A percentile compares a stretch with the other conserved stretches of the same genome.
phyloP scores from a whole-genome alignment of 2,329 filamentous ascomycete genomes.

The Diaporthe aspalathi region DNA sequence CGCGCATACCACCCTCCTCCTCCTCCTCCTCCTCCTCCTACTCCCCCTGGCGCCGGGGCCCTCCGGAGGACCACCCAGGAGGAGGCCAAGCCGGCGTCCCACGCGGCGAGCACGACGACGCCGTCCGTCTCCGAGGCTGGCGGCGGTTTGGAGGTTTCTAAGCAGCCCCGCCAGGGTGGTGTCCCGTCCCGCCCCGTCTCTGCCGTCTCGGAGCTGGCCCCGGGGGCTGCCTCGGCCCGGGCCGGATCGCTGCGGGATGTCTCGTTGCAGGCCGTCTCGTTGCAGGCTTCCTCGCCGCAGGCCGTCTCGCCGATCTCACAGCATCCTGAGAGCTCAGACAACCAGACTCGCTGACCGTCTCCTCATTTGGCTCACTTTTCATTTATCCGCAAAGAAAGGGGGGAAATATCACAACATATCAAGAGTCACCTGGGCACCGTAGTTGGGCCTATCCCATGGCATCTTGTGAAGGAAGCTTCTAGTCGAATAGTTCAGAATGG shows the following conservation, averaged over 20 bases:
- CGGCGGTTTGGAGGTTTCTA: background rate
- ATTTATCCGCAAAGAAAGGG: background rate
- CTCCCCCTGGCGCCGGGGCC: no score
- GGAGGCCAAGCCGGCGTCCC: background rate
- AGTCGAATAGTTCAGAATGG: no score
- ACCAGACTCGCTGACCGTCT: fast-evolving
- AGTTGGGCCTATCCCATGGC: background rate
- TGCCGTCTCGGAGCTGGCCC: background rate
- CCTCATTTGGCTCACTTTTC: no score
- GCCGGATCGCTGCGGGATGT: no score
- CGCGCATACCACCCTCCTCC: no score
- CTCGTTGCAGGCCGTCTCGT: background rate
- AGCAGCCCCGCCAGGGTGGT: background rate
- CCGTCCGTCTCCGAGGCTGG: background rate
- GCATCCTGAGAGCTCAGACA: background rate
- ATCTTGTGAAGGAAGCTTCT: no score
- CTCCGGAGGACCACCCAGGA: background rate
- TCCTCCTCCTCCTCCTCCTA: no score
- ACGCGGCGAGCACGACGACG: background rate
- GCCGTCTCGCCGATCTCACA: background rate
- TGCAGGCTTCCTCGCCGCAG: background rate
- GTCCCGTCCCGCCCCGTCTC: background rate
- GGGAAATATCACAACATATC: no score
- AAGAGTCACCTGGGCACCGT: background rate
- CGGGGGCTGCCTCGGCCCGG: background rate